Base-by-base conservation (phyloP, 176 grass and related monocot species). In the Oryza meridionalis region DNA sequence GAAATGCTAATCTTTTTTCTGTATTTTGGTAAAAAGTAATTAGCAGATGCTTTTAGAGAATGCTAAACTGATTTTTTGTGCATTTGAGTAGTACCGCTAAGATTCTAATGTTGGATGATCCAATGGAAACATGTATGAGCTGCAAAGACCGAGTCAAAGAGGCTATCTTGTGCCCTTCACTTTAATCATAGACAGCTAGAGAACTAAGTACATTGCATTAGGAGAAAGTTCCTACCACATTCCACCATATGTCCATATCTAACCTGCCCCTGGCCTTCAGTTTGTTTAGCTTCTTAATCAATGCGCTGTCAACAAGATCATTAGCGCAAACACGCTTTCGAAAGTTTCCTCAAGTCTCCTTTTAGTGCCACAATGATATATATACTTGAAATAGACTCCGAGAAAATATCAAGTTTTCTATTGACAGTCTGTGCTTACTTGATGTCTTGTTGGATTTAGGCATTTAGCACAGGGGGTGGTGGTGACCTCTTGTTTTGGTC, bases 161-260 rank as follows among this genome's bases (percentile, higher is more conserved):
- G 43, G 58, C 19, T 44, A 1, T 15, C 13, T 21, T 11, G 44
- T 70, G 47, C 10, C 26, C 63, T 69, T n/a, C 24, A 11, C 65
- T 78, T 87, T 55, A 58, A 69, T 68, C 76, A 33, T 19, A 84
- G 24, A 53, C 86, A 46, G 61, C 87, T 62, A 33, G 72, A 16
- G 21, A 68, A 42, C 25, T 4, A 33, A 37, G 7, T n/a, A 45
- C 55, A n/a, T 22, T 8, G 58, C 58, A 62, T 8, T 62, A 11
- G 4, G 58, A 22, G 58, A 62, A 62, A 11, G 9, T 62, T 62
- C 58, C 58, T 24, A 62, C 58, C 58, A 27, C 29, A 77, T 77
- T 77, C 40, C 51, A 69, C 72, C 35, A 72, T 51, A 65, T 62
- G 29, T 24, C 72, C 35, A 53, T 51, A 65, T 62, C 42, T 53